Conservation (phyloP, 2,329 filamentous ascomycete genomes). For the Aureobasidium vineae region DNA sequence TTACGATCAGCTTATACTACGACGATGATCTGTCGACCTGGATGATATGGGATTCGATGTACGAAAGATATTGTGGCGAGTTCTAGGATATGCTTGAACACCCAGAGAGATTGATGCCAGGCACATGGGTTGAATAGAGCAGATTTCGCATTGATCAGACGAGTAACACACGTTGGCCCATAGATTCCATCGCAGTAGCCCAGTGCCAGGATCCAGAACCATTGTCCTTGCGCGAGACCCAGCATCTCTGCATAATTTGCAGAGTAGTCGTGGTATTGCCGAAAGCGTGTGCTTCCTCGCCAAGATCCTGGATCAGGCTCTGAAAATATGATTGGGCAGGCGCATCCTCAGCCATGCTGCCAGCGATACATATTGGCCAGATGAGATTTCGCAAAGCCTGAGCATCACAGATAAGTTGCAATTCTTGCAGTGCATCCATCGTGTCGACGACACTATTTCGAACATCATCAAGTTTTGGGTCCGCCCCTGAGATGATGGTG, state of each 20-base stretch:
- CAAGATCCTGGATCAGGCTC: conserved; percentile 12
- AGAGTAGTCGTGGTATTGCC: conserved; percentile 18
- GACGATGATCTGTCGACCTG: background rate
- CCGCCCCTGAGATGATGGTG: conserved; percentile 10
- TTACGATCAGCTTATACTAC: no score
- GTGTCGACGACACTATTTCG: conserved; percentile 18
- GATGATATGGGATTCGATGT: background rate
- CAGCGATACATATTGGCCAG: conserved; percentile 27
- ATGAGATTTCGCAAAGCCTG: conserved; percentile 23
- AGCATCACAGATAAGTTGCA: conserved; percentile 18
- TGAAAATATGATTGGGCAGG: conserved; percentile 7
- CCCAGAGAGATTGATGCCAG: background rate
- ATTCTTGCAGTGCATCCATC: conserved; percentile 18
- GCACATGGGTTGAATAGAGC: background rate
- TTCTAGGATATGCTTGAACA: background rate
- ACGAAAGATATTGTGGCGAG: background rate
- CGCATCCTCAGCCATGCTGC: conserved; percentile 22
- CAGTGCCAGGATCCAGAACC: conserved; percentile 13
- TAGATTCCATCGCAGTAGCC: conserved; percentile 9
- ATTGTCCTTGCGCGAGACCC: background rate
- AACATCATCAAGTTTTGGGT: conserved; percentile 9
- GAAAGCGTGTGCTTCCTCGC: conserved; percentile 24
- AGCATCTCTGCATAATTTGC: conserved; percentile 20
- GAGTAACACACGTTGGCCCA: conserved; percentile 15
- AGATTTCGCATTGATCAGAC: background rate